Evolutionary conservation across 2,329 filamentous ascomycete species (phyloP).

Genomic region (Lojkania enalia): DNA sequence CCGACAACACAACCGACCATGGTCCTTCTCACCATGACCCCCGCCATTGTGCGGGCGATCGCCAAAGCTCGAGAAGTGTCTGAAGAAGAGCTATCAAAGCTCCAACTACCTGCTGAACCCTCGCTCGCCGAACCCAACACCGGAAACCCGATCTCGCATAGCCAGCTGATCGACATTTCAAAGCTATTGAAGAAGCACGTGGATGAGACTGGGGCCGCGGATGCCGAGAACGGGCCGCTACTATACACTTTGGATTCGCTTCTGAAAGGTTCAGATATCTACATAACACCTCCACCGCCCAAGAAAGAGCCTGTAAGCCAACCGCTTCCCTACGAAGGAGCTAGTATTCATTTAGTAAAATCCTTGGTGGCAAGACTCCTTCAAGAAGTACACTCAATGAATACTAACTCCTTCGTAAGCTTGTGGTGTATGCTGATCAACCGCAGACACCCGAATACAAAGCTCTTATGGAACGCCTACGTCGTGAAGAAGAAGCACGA

Average conservation of each 20-base stretch:
- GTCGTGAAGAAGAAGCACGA: constrained; percentile 78
- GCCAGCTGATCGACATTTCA: constrained; percentile 67
- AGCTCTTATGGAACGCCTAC: constrained; percentile 82
- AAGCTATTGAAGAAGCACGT: constrained; percentile 51
- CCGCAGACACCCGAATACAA: constrained; percentile 77
- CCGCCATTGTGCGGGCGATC: constrained; percentile 67
- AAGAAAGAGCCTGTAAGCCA: constrained; percentile 73
- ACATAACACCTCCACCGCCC: constrained; percentile 76
- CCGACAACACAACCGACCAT: constrained; percentile 49
- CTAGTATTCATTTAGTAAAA: no score
- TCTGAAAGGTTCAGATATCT: constrained; percentile 71
- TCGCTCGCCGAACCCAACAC: constrained; percentile 54
- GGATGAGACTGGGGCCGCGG: background rate
- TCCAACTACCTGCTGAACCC: constrained; percentile 49
- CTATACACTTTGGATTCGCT: constrained; percentile 65
- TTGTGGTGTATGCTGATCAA: no score
- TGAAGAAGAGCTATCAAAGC: constrained; percentile 24
- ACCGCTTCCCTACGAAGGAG: background rate
- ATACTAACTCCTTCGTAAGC: no score
- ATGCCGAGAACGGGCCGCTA: constrained; percentile 6
- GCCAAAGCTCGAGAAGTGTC: constrained; percentile 33
- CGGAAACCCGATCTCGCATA: constrained; percentile 72
- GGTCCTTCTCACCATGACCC: constrained; percentile 79
- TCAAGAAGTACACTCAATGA: no score
- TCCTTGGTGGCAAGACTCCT: no score